Percentiles rank a stretch among this genome's conserved stretches.
These are phyloP conservation scores for Combretum micranthum DNA, from an alignment of 345 rosid genomes.

Conservation along the genomic window DNA sequence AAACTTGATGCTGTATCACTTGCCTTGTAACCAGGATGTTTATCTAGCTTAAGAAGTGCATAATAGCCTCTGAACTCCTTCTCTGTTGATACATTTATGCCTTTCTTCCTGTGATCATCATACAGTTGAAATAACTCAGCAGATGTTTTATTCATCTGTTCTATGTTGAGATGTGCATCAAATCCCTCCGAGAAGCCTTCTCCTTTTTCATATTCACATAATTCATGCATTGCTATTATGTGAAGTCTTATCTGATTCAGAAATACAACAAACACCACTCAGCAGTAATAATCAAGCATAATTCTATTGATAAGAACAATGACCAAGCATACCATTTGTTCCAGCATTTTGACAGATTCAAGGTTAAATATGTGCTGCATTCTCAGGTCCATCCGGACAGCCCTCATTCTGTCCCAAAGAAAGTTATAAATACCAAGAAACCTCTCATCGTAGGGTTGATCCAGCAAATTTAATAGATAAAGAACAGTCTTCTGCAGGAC, in stretches of 20 bases:
- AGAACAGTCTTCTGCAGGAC: conserved; percentile 72
- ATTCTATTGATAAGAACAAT: no score
- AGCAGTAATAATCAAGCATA: conserved; percentile 9
- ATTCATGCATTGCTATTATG: conserved; percentile 89
- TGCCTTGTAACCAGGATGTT: conserved; percentile 98
- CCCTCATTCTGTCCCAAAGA: conserved; percentile 99
- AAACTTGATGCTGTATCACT: conserved; percentile 15
- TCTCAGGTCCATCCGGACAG: conserved; percentile 90
- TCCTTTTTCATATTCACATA: conserved; percentile 90
- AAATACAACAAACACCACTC: conserved; percentile 15
- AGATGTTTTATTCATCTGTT: conserved; percentile 98
- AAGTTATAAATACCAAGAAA: conserved; percentile 89
- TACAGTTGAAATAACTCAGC: conserved; percentile 96
- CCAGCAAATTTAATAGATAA: conserved; percentile 78
- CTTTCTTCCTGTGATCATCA: conserved; percentile 95
- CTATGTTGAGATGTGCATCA: conserved; percentile 96
- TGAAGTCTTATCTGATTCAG: conserved; percentile 86
- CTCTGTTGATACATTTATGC: conserved; percentile 61
- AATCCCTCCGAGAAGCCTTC: conserved; percentile 98
- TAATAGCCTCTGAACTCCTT: conserved; percentile 96
- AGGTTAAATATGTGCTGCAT: conserved; percentile 90
- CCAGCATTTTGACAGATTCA: conserved; percentile 81
- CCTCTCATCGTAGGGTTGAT: conserved; percentile 68
- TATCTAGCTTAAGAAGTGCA: conserved; percentile 97
- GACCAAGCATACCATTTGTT: conserved; percentile 70